Percentiles rank a stretch among this genome's conserved stretches.
Evolutionary conservation across 2,329 filamentous ascomycete genomes (phyloP).

Genomic region (Penicillium corylophilum): DNA sequence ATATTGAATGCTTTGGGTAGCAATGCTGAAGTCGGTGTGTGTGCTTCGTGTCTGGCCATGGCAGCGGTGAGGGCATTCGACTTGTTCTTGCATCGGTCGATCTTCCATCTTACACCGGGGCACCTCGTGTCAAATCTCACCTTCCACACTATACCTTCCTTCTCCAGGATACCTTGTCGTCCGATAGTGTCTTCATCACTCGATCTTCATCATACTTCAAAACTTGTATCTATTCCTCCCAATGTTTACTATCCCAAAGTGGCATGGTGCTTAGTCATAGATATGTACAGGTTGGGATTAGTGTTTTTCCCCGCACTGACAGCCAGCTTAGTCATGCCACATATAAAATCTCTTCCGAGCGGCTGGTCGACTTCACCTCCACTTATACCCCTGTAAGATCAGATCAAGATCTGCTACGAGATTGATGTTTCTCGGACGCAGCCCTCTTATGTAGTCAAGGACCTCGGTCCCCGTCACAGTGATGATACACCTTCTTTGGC

Average conservation of each 20-base stretch:
- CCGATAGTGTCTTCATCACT: not conserved
- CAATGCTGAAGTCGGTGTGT: slow-evolving; percentile 8
- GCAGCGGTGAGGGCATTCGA: slow-evolving; percentile 4
- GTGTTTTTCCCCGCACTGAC: not conserved
- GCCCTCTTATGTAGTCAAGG: slow-evolving; percentile 2
- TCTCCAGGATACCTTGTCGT: not conserved
- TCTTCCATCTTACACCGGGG: not conserved
- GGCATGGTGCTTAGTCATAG: not conserved
- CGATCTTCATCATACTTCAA: not conserved
- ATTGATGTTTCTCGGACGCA: slow-evolving; percentile 11
- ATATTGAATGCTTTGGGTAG: not conserved
- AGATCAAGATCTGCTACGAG: slow-evolving; percentile 1
- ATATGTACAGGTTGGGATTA: not conserved
- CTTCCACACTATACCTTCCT: not conserved
- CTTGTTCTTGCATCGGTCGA: not conserved
- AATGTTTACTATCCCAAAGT: not conserved
- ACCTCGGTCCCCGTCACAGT: slow-evolving; percentile 17
- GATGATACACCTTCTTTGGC: slow-evolving; percentile 28
- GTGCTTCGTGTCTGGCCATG: not conserved
- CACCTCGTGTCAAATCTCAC: not conserved
- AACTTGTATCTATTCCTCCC: not conserved
- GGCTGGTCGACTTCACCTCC: not conserved
- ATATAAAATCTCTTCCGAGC: not conserved
- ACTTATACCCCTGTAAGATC: not conserved
- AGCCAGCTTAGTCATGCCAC: not conserved